A percentile compares a stretch with the other conserved stretches of the same genome.
Evolutionary conservation across 768 basidiomycete species (phyloP).

Genomic region (Termitomyces sp.): DNA sequence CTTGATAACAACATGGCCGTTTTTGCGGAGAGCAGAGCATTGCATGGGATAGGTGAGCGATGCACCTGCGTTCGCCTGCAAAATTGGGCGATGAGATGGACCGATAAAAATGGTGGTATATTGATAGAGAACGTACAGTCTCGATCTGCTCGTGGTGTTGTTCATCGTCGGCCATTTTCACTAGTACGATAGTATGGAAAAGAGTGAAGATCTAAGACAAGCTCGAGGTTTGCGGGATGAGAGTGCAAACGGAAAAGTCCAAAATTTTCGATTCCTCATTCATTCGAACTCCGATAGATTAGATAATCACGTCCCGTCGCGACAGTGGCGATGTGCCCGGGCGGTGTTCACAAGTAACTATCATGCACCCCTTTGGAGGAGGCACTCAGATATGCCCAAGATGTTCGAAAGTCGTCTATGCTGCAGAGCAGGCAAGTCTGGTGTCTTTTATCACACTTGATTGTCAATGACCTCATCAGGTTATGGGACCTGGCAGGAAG

Average conservation of each 20-base stretch:
- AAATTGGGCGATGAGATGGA: not conserved
- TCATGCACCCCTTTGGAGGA: slow-evolving; percentile 70
- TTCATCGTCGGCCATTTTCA: slow-evolving; percentile 86
- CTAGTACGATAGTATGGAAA: slow-evolving; percentile 16
- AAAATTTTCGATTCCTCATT: slow-evolving; percentile 14
- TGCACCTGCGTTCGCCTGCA: slow-evolving; percentile 66
- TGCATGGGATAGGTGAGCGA: slow-evolving; percentile 82
- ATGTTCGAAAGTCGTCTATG: slow-evolving; percentile 76
- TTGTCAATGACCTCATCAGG: slow-evolving; percentile 31
- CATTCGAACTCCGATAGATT: slow-evolving; percentile 19
- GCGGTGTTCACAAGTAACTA: slow-evolving; percentile 6
- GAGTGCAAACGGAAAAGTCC: slow-evolving; percentile 13
- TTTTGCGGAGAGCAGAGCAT: slow-evolving; percentile 95
- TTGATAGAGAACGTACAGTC: slow-evolving; percentile 40
- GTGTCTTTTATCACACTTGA: not conserved
- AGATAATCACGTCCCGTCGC: slow-evolving; percentile 12
- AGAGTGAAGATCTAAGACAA: slow-evolving; percentile 19
- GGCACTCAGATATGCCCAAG: slow-evolving; percentile 68
- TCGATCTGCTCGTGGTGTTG: slow-evolving; percentile 84
- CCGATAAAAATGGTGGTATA: not conserved
- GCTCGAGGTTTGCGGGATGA: slow-evolving; percentile 13
- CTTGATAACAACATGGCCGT: slow-evolving; percentile 95
- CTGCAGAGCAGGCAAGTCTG: slow-evolving; percentile 72
- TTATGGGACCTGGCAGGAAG: slow-evolving; percentile 85
- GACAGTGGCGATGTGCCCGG: not conserved